Conservation (phyloP, 2,329 filamentous ascomycete genomes). For the Emmonsiellopsis sp. region DNA sequence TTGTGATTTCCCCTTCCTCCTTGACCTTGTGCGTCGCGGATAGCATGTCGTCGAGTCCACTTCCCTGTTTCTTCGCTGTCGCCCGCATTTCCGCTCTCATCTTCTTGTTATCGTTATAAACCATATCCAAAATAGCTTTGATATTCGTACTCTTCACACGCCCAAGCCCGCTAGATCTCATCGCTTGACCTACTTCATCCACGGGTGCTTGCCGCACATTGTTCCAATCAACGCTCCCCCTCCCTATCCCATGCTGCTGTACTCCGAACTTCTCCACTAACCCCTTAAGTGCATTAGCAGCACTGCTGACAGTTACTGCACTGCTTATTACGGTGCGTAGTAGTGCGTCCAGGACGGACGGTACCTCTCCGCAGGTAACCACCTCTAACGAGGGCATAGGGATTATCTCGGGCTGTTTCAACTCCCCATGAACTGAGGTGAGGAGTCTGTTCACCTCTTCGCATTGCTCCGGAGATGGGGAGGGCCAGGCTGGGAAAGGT, state of each 20-base stretch:
- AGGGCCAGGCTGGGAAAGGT: slow-evolving; percentile 59
- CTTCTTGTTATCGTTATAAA: slow-evolving; percentile 56
- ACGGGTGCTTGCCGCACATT: slow-evolving; percentile 52
- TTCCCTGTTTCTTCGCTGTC: slow-evolving; percentile 32
- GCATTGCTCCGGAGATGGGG: slow-evolving; percentile 61
- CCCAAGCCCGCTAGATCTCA: slow-evolving; percentile 62
- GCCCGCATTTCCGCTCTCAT: slow-evolving; percentile 31
- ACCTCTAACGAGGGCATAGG: slow-evolving; percentile 61
- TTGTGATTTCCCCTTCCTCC: slow-evolving; percentile 36
- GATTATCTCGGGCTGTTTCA: slow-evolving; percentile 56
- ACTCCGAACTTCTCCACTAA: slow-evolving; percentile 58
- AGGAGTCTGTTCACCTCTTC: slow-evolving; percentile 60
- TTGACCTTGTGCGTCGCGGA: slow-evolving; percentile 20
- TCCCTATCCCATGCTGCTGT: slow-evolving; percentile 46
- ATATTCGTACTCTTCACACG: slow-evolving; percentile 64
- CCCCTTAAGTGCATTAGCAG: slow-evolving; percentile 55
- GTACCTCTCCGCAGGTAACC: slow-evolving; percentile 63
- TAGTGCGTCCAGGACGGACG: slow-evolving; percentile 55
- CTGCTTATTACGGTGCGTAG: slow-evolving; percentile 55
- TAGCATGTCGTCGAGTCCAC: slow-evolving; percentile 10
- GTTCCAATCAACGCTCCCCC: slow-evolving; percentile 68
- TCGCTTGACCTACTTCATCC: slow-evolving; percentile 57
- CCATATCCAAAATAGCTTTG: slow-evolving; percentile 63
- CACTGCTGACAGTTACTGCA: slow-evolving; percentile 53
- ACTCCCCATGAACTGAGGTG: slow-evolving; percentile 55